phyloP scores from a whole-genome alignment of 495 filamentous ascomycete genomes.

The Zalerion maritima region DNA sequence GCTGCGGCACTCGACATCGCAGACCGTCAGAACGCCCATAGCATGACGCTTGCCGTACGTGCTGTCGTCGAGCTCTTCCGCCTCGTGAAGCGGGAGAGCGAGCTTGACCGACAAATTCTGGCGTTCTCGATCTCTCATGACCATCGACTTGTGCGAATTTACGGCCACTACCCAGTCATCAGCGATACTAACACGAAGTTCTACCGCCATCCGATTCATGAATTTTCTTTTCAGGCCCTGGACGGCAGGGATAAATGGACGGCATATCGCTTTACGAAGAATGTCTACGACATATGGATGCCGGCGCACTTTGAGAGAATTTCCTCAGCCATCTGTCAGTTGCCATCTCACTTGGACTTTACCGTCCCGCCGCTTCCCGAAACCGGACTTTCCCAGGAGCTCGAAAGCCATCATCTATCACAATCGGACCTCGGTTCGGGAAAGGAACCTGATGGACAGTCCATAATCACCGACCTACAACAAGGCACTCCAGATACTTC shows the following conservation, averaged over 20 bases:
- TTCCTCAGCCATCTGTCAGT: conserved; percentile 25
- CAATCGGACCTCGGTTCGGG: too few relatives aligned
- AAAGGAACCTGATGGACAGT: too few relatives aligned
- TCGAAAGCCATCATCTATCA: too few relatives aligned
- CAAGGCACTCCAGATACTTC: too few relatives aligned
- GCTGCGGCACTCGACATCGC: conserved; percentile 19
- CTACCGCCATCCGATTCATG: conserved; percentile 18
- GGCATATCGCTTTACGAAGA: conserved; percentile 23
- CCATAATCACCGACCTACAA: too few relatives aligned
- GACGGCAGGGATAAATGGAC: conserved; percentile 24
- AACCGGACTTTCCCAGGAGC: conserved; percentile 5
- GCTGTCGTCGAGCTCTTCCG: conserved; percentile 21
- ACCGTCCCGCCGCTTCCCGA: conserved; percentile 7
- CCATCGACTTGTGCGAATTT: conserved; percentile 20
- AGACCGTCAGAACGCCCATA: conserved; percentile 25
- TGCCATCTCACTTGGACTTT: conserved; percentile 14
- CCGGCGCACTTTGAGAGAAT: conserved; percentile 24
- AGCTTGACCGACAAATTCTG: conserved; percentile 26
- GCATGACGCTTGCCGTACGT: conserved; percentile 24
- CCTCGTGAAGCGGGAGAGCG: conserved; percentile 16
- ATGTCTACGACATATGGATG: conserved; percentile 28
- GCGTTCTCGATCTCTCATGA: conserved; percentile 36
- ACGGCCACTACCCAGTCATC: conserved; percentile 22
- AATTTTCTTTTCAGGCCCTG: conserved; percentile 5
- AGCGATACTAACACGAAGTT: conserved; percentile 13